Percentiles rank a stretch among this genome's conserved stretches.
phyloP scores from a whole-genome alignment of 768 basidiomycete genomes.

The Lentinus brumalis region DNA sequence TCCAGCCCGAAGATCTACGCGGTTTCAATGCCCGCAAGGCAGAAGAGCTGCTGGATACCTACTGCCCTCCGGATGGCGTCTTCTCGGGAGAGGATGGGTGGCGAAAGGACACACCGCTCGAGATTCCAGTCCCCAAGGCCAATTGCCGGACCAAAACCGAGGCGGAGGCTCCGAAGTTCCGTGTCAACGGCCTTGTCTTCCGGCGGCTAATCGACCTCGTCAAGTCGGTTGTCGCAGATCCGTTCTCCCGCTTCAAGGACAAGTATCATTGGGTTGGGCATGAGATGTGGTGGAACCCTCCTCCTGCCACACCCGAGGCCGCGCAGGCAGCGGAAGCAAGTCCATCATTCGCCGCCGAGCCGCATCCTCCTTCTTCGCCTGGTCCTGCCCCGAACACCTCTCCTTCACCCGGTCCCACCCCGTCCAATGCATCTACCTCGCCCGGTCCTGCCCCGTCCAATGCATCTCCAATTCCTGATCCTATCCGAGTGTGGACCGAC shows the following conservation, averaged over 20 bases:
- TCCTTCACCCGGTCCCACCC: too few relatives aligned
- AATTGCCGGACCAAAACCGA: slow-evolving; percentile 17
- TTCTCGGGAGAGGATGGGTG: slow-evolving; percentile 22
- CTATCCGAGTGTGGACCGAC: slow-evolving; percentile 20
- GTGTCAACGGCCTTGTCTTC: slow-evolving; percentile 32
- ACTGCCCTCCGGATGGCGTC: background rate
- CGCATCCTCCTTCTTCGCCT: background rate
- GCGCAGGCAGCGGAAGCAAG: background rate
- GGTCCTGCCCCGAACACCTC: background rate
- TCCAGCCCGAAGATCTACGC: background rate
- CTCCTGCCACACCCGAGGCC: background rate
- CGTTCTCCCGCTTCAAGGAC: background rate
- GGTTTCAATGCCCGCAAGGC: background rate
- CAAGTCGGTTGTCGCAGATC: background rate
- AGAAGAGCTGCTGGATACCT: slow-evolving; percentile 17
- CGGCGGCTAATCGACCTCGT: slow-evolving; percentile 18
- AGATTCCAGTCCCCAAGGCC: slow-evolving; percentile 27
- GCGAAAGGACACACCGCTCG: slow-evolving; percentile 9
- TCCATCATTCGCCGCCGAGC: background rate
- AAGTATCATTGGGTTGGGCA: background rate
- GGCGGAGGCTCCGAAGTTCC: slow-evolving; percentile 29
- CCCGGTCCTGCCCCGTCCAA: background rate
- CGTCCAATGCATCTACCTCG: background rate
- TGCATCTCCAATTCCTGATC: background rate
- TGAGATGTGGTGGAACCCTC: background rate